phyloP scores from a whole-genome alignment of 2,329 filamentous ascomycete species.

The Botrytis fabae region DNA sequence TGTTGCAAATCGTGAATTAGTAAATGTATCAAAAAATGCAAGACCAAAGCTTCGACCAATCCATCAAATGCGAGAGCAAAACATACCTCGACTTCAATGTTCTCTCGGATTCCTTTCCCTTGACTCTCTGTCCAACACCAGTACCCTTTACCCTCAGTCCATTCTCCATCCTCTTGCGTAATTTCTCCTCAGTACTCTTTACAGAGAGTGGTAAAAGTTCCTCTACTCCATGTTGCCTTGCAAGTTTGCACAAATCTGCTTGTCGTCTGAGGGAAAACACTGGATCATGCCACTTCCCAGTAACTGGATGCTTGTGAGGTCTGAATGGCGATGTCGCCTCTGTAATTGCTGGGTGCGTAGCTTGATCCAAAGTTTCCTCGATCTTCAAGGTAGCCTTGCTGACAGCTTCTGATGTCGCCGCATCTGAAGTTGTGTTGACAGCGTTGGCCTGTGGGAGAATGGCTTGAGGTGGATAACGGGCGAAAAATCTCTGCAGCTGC shows the following conservation, averaged over 20 bases:
- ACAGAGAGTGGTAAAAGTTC: conserved; percentile 73
- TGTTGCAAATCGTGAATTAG: conserved; percentile 41
- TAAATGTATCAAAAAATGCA: conserved; percentile 5
- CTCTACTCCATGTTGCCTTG: conserved; percentile 74
- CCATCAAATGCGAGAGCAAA: conserved; percentile 33
- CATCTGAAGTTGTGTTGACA: conserved; percentile 42
- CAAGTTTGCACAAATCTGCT: conserved; percentile 87
- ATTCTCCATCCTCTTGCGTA: conserved; percentile 71
- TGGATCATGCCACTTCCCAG: conserved; percentile 81
- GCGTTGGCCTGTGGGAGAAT: conserved; percentile 49
- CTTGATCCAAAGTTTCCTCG: conserved; percentile 37
- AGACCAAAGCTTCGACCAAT: conserved; percentile 1
- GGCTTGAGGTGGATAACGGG: conserved; percentile 76
- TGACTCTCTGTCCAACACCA: conserved; percentile 87
- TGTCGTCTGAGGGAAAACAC: conserved; percentile 82
- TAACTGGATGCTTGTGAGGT: conserved; percentile 73
- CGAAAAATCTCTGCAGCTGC: conserved; percentile 82
- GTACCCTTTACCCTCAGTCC: conserved; percentile 89
- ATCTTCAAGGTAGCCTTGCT: neutral
- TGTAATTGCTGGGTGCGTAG: conserved; percentile 51
- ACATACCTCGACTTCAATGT: conserved; percentile 72
- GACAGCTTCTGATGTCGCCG: conserved; percentile 46
- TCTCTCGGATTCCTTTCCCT: conserved; percentile 93
- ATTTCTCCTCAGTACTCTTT: conserved; percentile 72
- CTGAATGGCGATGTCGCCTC: conserved; percentile 62